phyloP scores from a whole-genome alignment of 345 rosid species.

The Salix suchowensis region DNA sequence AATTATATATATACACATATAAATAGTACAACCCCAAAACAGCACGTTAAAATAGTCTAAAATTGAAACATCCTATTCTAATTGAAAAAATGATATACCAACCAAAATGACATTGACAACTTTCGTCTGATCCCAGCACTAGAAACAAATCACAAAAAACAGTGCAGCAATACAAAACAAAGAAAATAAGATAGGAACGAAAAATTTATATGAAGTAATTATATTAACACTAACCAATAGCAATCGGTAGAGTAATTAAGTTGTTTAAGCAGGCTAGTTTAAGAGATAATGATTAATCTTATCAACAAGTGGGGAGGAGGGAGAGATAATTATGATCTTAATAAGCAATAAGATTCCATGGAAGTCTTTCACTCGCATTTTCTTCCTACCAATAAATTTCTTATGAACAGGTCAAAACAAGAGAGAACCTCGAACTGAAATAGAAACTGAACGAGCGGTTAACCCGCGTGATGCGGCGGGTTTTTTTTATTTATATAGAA shows the following conservation, averaged over 20 bases:
- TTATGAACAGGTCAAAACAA: slow-evolving; percentile 15
- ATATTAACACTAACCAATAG: not conserved
- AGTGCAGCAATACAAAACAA: not conserved
- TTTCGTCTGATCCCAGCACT: not conserved
- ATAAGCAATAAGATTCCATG: not conserved
- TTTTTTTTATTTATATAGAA: too few relatives aligned
- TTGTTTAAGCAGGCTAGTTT: not conserved
- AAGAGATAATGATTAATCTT: not conserved
- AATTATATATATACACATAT: too few relatives aligned
- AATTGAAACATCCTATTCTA: too few relatives aligned
- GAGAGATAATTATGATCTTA: not conserved
- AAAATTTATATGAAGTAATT: not conserved
- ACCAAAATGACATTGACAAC: too few relatives aligned
- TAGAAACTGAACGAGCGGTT: too few relatives aligned
- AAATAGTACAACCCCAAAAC: too few relatives aligned
- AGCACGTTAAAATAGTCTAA: too few relatives aligned
- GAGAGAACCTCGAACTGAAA: not conserved
- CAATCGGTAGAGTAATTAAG: not conserved
- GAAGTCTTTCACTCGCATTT: not conserved
- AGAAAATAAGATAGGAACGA: not conserved
- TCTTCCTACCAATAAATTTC: not conserved
- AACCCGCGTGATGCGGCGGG: too few relatives aligned
- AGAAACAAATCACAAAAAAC: slow-evolving; percentile 10
- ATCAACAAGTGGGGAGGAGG: not conserved
- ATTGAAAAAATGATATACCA: too few relatives aligned